These are phyloP conservation scores for Sphagnum fallax DNA, from an alignment of 228 moss, liverwort and hornwort species.

Conservation along the genomic window DNA sequence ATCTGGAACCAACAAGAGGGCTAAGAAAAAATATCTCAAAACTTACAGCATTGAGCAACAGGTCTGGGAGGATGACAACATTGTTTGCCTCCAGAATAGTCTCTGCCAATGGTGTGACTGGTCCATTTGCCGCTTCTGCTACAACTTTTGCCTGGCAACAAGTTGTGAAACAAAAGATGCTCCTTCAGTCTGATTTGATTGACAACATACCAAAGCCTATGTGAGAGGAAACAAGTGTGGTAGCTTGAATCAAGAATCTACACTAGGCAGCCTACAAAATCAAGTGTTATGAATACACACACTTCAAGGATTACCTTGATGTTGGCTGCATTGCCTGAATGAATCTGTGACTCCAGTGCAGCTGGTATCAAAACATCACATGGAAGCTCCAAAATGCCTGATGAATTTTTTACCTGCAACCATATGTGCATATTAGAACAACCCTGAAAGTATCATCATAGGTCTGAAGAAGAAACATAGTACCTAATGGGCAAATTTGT, in stretches of 20 bases:
- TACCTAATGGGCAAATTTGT: too few species aligned
- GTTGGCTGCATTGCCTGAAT: constrained; percentile 72
- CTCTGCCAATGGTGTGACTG: constrained; percentile 75
- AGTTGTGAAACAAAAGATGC: too few species aligned
- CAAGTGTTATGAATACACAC: too few species aligned
- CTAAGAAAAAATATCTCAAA: neutral
- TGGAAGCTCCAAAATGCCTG: constrained; percentile 65
- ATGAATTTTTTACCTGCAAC: constrained; percentile 52
- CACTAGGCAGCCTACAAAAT: neutral
- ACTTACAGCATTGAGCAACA: constrained; percentile 79
- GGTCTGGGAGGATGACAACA: constrained; percentile 74
- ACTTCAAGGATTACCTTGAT: constrained; percentile 39
- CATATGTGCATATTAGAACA: neutral
- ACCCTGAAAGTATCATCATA: too few species aligned
- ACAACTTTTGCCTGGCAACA: constrained; percentile 65
- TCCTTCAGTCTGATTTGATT: too few species aligned
- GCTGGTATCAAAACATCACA: constrained; percentile 90
- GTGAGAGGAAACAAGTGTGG: too few species aligned
- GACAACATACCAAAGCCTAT: too few species aligned
- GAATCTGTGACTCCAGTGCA: constrained; percentile 72
- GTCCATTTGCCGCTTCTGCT: constrained; percentile 90
- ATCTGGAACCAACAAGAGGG: neutral
- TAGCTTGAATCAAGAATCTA: too few species aligned
- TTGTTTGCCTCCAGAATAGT: constrained; percentile 64
- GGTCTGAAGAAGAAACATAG: too few species aligned